Evolutionary conservation across 2,329 filamentous ascomycete genomes (phyloP).

Genomic region (Aspergillus brunneoviolaceus): DNA sequence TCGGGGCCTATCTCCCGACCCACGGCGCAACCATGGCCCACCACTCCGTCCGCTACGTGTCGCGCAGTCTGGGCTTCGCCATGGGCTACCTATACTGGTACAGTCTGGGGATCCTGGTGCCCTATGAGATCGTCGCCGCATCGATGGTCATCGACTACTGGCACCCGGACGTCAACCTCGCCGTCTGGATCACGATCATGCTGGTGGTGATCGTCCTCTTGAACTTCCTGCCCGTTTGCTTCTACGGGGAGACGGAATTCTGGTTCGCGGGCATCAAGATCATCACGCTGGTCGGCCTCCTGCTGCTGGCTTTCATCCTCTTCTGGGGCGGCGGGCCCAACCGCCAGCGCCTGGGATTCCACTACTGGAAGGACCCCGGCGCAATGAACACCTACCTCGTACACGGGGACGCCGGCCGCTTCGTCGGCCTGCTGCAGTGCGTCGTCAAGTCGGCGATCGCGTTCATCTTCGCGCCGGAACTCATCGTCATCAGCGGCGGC

Average conservation of each 20-base stretch:
- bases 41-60: constrained; percentile 45
- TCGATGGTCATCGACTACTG: constrained; percentile 66
- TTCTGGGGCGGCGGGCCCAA: constrained; percentile 58
- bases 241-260: constrained; percentile 56
- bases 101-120: constrained; percentile 47
- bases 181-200: constrained; percentile 56
- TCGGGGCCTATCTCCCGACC: constrained; percentile 45
- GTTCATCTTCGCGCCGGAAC: constrained; percentile 57
- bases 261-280: constrained; percentile 56
- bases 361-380: constrained; percentile 52
- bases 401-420: constrained; percentile 49
- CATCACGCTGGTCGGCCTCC: constrained; percentile 52
- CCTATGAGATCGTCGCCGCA: constrained; percentile 64
- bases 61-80: constrained; percentile 43
- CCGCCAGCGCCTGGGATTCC: constrained; percentile 52
- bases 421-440: constrained; percentile 53
- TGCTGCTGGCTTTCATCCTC: constrained; percentile 55
- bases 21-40: constrained; percentile 47
- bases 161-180: constrained; percentile 46
- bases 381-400: constrained; percentile 52
- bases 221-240: constrained; percentile 50
- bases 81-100: constrained; percentile 52
- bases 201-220: constrained; percentile 58
- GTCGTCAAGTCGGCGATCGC: constrained; percentile 54
- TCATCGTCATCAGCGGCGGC: constrained; percentile 57